Base-by-base conservation (phyloP, 2,329 filamentous ascomycete genomes). In the Didymella pinodella region DNA sequence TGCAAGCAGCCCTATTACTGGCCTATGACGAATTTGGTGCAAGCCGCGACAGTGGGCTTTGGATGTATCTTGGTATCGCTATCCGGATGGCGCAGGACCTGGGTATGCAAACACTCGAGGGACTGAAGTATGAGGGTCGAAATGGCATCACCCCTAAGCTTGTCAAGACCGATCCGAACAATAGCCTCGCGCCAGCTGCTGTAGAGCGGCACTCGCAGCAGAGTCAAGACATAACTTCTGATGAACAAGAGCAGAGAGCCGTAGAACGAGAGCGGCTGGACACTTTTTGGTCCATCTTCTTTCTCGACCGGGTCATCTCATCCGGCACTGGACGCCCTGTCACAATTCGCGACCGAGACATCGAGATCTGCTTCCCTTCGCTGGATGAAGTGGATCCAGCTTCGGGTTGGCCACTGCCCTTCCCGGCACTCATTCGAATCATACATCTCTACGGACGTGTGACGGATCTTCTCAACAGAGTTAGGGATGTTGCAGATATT, bases 61-160 rank as follows among this genome's bases (percentile, higher is more conserved):
- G 93, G 92, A 96, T 96, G 92, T 96, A 96, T 71, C 82, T 96
- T 1, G 93, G 92, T 0, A 88, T 94, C 50, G 89, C 92, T 0
- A 96, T 96, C 60, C 88, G 92, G 4, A 90, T 93, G 87, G 89
- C 89, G 0, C 86, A 91, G 60, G 90, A 93, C 70, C 78, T 96
- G 10, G 92, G 93, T 0, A 82, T 96, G 64, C 91, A 94, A 66
- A 96, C 93, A 64, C 83, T 90, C 16, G 89, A 93, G 63, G 92
- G 92, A 0, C 83, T 96, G 40, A 83, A 80, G 59, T 83, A 85
- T 54, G 83, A 82, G 59, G 85, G 85, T 14, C 80, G 79, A 18
- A 79, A 80, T 48, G 85, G 85, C 0, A 82, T 85, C 2, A 86
- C 83, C 0, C 85, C 85, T 4, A 85, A 82, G 55, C 80, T 81